Evolutionary conservation across 2,329 filamentous ascomycete genomes (phyloP).

Genomic region (Zymoseptoria tritici): DNA sequence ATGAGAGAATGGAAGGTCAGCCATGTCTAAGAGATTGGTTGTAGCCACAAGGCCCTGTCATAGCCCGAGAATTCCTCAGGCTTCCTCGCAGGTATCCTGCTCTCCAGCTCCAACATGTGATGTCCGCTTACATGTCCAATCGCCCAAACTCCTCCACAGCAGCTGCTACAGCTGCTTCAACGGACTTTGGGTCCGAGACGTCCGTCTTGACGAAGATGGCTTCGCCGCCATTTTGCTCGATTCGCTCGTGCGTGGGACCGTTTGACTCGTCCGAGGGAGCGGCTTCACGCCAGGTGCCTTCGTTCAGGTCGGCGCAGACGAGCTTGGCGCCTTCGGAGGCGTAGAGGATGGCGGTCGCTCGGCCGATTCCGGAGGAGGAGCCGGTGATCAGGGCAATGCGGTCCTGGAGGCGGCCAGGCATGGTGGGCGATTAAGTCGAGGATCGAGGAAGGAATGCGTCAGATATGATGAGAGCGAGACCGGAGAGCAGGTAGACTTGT

Average conservation of each 20-base stretch:
- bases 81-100: background rate
- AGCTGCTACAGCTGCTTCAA: constrained; percentile 23
- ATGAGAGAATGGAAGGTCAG: background rate
- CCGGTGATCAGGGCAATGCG: constrained; percentile 29
- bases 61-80: background rate
- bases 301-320: constrained; percentile 18
- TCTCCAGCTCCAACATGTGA: background rate
- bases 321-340: constrained; percentile 27
- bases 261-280: constrained; percentile 12
- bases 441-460: background rate
- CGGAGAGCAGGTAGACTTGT: background rate
- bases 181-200: constrained; percentile 25
- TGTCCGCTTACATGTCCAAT: constrained; percentile 23
- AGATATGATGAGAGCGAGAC: background rate
- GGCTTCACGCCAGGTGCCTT: constrained; percentile 15
- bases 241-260: constrained; percentile 15
- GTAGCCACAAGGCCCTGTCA: background rate
- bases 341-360: constrained; percentile 29
- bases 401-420: constrained; percentile 20
- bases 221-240: constrained; percentile 7
- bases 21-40: background rate
- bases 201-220: constrained; percentile 29
- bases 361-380: constrained; percentile 29
- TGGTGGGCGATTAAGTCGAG: constrained; percentile 1
- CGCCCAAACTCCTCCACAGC: constrained; percentile 28